Conservation (phyloP, 2,329 filamentous ascomycete species). For the Colletotrichum lentis region DNA sequence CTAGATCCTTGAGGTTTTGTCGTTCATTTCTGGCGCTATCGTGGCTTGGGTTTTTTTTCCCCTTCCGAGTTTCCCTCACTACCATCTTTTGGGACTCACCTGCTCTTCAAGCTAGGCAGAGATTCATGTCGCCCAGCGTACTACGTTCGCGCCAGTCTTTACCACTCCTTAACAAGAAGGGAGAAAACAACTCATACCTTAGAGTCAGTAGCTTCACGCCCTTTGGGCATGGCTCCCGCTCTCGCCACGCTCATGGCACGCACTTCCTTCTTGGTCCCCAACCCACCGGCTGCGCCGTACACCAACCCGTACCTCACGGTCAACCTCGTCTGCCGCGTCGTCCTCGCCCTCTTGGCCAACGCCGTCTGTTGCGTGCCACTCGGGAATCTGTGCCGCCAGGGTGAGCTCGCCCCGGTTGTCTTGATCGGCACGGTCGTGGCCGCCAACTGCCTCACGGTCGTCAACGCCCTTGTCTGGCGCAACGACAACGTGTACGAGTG, state of each 20-base stretch:
- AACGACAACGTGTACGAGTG: conserved; percentile 59
- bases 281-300: conserved; percentile 29
- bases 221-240: conserved; percentile 11
- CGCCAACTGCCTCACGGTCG: conserved; percentile 57
- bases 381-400: conserved; percentile 58
- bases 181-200: too few relatives aligned
- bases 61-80: background rate
- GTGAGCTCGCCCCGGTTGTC: conserved; percentile 62
- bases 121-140: too few relatives aligned
- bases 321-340: conserved; percentile 60
- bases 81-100: background rate
- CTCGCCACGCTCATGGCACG: background rate
- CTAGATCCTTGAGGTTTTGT: background rate
- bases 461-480: conserved; percentile 64
- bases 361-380: conserved; percentile 61
- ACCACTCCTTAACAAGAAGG: background rate
- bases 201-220: background rate
- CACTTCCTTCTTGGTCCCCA: conserved; percentile 5
- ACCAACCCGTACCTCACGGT: conserved; percentile 45
- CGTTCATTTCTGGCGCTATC: background rate
- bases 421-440: conserved; percentile 57
- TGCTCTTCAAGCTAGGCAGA: background rate
- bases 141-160: background rate
- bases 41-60: background rate
- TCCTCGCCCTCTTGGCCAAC: conserved; percentile 56